Evolutionary conservation across 192 early-diverging fungal genomes (phyloP), one percentile per base, ranked within the genome.

Genomic region (Coemansia reversa): DNA sequence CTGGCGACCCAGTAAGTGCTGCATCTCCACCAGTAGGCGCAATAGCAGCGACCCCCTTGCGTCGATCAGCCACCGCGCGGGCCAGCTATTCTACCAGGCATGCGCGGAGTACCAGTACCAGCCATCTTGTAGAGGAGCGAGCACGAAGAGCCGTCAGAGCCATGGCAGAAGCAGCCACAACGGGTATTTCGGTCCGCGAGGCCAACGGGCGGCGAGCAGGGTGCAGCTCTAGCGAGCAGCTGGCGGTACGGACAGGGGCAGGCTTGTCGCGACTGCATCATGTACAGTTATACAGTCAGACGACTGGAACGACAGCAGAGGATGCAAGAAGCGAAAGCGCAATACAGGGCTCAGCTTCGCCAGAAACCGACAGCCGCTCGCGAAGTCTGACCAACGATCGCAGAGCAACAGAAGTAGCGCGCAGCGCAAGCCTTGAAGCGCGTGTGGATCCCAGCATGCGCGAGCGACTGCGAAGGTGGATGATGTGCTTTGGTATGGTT

Each of bases 401-500:
- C 11, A 64, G 58, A 28, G 55, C 77, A 1, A 54, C 62, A n/a
- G 63, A 55, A n/a, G 35, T 66, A 16, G 69, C 64, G 8, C 77
- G 68, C 58, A 74, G 77, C 51, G 77, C 77, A 22, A 80, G 77
- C 59, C 69, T 80, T 42, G 77, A 80, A 55, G 72, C 77, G 28
- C 73, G 74, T n/a, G 51, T 76, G 42, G 70, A 70, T 67, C 45
- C 54, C 33, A 58, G 29, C 14, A 72, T 63, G 60, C 79, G 74
- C 5, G 55, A 54, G 20, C 29, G 58, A 20, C 53, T 76, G 52
- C 58, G 60, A 58, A 60, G 69, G 55, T 91, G 90, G 90, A 77
- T 90, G 49, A 65, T 90, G 23, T 84, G 88, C 60, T 90, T 92
- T 75, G 89, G 86, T 48, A 79, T 86, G 19, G 89, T 92, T 52